A percentile compares a stretch with the other conserved stretches of the same genome.
phyloP scores from a whole-genome alignment of 2,329 filamentous ascomycete genomes.

The Fusarium longipes region DNA sequence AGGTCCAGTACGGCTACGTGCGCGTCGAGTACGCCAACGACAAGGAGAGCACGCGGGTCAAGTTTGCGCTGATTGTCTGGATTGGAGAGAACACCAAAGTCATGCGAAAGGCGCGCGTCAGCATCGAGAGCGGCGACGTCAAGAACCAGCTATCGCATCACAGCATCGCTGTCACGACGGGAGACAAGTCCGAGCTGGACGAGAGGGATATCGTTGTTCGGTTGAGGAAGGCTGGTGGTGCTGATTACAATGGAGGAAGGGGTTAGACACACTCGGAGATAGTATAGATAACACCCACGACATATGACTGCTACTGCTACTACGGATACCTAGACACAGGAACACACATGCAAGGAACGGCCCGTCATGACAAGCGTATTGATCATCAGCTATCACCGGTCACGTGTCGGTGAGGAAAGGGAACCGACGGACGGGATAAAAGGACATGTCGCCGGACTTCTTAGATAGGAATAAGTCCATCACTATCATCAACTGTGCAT shows the following conservation, averaged over 20 bases:
- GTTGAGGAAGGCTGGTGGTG: conserved; percentile 74
- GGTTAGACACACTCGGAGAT: no score
- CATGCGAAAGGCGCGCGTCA: conserved; percentile 77
- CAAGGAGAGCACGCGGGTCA: conserved; percentile 74
- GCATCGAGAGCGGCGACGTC: conserved; percentile 73
- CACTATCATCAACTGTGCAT: neutral
- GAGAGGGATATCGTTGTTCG: conserved; percentile 70
- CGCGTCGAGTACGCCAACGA: conserved; percentile 78
- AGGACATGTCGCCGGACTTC: conserved; percentile 28
- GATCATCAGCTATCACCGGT: conserved; percentile 14
- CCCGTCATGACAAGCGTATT: conserved; percentile 13
- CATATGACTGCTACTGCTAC: neutral
- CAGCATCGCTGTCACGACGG: conserved; percentile 72
- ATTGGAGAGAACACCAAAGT: conserved; percentile 73
- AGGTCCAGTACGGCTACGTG: conserved; percentile 75
- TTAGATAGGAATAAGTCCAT: conserved; percentile 28
- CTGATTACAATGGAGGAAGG: conserved; percentile 76
- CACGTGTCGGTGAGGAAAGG: conserved; percentile 13
- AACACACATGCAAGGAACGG: conserved; percentile 12
- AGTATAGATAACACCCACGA: no score
- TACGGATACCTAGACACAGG: neutral
- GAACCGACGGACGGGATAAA: conserved; percentile 1
- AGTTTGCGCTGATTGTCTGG: conserved; percentile 76
- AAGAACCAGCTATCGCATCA: conserved; percentile 73
- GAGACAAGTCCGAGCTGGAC: conserved; percentile 69